phyloP scores from a whole-genome alignment of 768 basidiomycete species.

The Rhizopogon vinicolor region DNA sequence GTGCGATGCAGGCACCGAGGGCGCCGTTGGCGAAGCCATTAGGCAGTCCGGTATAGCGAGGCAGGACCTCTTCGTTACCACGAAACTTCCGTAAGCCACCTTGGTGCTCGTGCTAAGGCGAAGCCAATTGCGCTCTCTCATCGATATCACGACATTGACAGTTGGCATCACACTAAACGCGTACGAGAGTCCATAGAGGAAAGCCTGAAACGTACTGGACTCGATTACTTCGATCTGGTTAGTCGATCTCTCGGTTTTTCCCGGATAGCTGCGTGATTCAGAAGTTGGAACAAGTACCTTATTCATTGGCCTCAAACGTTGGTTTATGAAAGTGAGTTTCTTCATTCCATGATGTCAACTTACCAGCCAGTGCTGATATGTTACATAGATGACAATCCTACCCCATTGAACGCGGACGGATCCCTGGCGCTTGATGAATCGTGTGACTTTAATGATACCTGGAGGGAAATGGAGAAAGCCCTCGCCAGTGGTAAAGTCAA shows the following conservation, averaged over 20 bases:
- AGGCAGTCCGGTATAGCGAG: conserved; percentile 44
- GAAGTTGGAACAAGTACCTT: conserved; percentile 23
- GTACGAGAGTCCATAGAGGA: conserved; percentile 30
- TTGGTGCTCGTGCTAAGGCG: not conserved
- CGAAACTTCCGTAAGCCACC: conserved; percentile 37
- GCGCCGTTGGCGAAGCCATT: conserved; percentile 38
- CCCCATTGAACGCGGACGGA: conserved; percentile 14
- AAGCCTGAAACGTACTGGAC: conserved; percentile 29
- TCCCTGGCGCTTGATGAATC: conserved; percentile 14
- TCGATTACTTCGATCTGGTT: conserved; percentile 43
- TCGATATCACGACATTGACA: not conserved
- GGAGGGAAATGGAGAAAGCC: conserved; percentile 25
- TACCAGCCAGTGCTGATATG: not conserved
- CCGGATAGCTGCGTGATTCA: not conserved
- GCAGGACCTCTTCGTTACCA: conserved; percentile 45
- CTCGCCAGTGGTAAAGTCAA: conserved; percentile 36
- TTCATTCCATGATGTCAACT: no score
- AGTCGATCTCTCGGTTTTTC: not conserved
- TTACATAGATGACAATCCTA: conserved; percentile 6
- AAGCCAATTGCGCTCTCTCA: not conserved
- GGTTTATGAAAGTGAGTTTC: conserved; percentile 12
- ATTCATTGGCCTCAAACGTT: conserved; percentile 35
- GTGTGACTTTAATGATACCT: conserved; percentile 31
- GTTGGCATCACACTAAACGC: conserved; percentile 29
- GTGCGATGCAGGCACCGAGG: conserved; percentile 30